phyloP scores from a whole-genome alignment of 176 grass and related monocot genomes.

The Eragrostis nindensis region DNA sequence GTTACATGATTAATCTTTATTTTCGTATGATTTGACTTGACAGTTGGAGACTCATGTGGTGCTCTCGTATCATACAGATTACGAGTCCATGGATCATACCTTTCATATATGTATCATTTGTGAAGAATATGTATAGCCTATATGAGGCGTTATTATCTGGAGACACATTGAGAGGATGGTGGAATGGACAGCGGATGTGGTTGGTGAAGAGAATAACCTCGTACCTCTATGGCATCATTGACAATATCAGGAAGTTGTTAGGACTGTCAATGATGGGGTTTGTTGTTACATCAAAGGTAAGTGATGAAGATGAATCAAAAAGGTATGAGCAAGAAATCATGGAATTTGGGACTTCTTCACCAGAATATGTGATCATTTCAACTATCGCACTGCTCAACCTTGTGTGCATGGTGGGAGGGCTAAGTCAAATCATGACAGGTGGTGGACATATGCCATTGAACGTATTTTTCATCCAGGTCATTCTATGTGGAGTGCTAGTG shows the following conservation, averaged over 20 bases:
- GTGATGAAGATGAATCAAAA: slow-evolving; percentile 47
- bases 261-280: slow-evolving; percentile 61
- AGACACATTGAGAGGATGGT: slow-evolving; percentile 63
- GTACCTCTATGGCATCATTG: slow-evolving; percentile 54
- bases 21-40: neutral
- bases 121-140: slow-evolving; percentile 51
- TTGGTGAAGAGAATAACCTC: slow-evolving; percentile 69
- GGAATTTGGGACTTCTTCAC: slow-evolving; percentile 58
- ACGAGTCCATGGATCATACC: slow-evolving; percentile 59
- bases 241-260: slow-evolving; percentile 46
- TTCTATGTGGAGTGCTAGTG: slow-evolving; percentile 58
- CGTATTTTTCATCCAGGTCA: slow-evolving; percentile 49
- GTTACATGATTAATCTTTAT: neutral
- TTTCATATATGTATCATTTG: slow-evolving; percentile 54
- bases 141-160: slow-evolving; percentile 55
- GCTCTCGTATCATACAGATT: slow-evolving; percentile 41
- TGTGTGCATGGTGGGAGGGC: slow-evolving; percentile 47
- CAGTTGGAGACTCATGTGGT: slow-evolving; percentile 30
- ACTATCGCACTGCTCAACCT: slow-evolving; percentile 63
- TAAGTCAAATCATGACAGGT: slow-evolving; percentile 18
- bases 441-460: slow-evolving; percentile 22
- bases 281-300: slow-evolving; percentile 60
- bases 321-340: slow-evolving; percentile 82
- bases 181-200: slow-evolving; percentile 81
- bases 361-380: slow-evolving; percentile 65